Conservation (phyloP, 1,284 basidiomycete species). For the Papiliotrema nemorosa region DNA sequence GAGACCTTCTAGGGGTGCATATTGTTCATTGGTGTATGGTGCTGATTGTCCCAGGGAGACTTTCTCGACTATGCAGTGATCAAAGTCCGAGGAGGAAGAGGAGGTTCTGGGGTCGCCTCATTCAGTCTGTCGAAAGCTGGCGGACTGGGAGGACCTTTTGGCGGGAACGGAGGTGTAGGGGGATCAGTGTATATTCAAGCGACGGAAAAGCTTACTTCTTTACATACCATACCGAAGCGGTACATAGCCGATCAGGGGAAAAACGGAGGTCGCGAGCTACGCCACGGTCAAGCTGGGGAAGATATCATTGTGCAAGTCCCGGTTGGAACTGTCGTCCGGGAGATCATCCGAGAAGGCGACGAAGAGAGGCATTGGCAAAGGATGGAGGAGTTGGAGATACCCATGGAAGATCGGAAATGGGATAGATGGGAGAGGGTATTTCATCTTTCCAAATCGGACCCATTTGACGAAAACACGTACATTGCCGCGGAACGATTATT, state of each 20-base stretch:
- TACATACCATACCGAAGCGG: conserved; percentile 66
- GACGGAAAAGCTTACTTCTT: conserved; percentile 68
- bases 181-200: conserved; percentile 80
- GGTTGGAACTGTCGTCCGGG: conserved; percentile 78
- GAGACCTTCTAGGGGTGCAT: not conserved
- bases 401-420: conserved; percentile 49
- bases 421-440: conserved; percentile 52
- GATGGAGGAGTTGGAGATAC: conserved; percentile 55
- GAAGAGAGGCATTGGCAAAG: conserved; percentile 10
- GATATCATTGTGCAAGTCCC: conserved; percentile 77
- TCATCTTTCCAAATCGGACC: not conserved
- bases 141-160: conserved; percentile 77
- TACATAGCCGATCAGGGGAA: conserved; percentile 65
- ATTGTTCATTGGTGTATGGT: not conserved
- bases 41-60: not conserved
- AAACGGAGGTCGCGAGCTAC: conserved; percentile 76
- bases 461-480: conserved; percentile 54
- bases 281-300: conserved; percentile 68
- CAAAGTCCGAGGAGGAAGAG: conserved; percentile 58
- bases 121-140: conserved; percentile 77
- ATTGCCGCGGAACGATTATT: conserved; percentile 66
- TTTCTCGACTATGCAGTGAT: not conserved
- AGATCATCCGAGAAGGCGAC: conserved; percentile 54
- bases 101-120: conserved; percentile 76
- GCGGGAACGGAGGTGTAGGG: conserved; percentile 83